Base-by-base conservation (phyloP, 2,329 filamentous ascomycete genomes). In the Diaporthe aspalathi region DNA sequence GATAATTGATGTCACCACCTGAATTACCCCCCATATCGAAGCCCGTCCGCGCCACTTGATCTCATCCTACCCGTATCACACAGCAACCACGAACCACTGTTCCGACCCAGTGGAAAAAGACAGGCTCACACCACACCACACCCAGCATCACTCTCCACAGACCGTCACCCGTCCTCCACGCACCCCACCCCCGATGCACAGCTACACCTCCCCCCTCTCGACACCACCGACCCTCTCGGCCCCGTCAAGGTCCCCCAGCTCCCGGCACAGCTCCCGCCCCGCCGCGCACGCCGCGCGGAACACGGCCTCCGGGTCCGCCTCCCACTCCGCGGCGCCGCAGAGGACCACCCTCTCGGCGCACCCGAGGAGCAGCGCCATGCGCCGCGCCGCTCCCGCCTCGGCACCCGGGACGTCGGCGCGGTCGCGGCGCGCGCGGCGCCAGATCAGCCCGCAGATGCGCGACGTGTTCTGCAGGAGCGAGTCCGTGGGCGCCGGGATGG, bases 381-480 rank as follows among this genome's bases (percentile, higher is more conserved):
- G 76, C n/a, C 74, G 74, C 53, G 77, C 74, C 14, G 77, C 77
- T 52, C 73, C 40, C 17, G 75, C 75, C 74, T 81, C 79, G 17
- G 77, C 73, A 40, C 75, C 74, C 38, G 77, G 74, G 9, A 80
- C 77, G 43, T 78, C 65, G 14, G 77, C 72, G 11, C 79, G 74
- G 49, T 79, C 76, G n/a, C 76, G 75, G 54, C 76, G 76, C 29
- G 79, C 77, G 20, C 76, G 76, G 14, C 72, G 72, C 80, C 79
- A 81, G 4, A 80, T 62, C 70, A 78, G 74, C 47, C 73, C 74
- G 73, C 78, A 80, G 45, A 81, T 80, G 45, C 60, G 71, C 45
- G 75, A 78, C 22, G 77, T 69, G 71, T 81, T 81, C 43, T 75
- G 73, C 20, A 80, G 75, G 1, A 81, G 76, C 20, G 74, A 79